Conservation (phyloP, 139 green algal species). For the Chlamydomonas sphaeroides region DNA sequence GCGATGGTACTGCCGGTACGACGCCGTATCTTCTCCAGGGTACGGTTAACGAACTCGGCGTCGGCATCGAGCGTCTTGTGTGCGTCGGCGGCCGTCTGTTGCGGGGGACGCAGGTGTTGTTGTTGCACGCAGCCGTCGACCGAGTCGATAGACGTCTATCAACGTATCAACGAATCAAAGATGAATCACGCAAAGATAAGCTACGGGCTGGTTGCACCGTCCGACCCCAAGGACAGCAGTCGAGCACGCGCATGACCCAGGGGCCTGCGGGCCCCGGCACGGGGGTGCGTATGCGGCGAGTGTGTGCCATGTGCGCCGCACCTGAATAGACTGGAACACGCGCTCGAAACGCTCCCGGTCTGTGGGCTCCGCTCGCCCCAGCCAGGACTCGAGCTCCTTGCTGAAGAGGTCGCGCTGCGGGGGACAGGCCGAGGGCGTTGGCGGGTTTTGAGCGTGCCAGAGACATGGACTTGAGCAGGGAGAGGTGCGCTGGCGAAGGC, state of each 20-base stretch:
- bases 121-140: no score
- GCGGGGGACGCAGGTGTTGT: background rate
- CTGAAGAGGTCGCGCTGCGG: background rate
- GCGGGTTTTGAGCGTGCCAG: no score
- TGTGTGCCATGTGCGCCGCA: no score
- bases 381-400: conserved; percentile 18
- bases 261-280: no score
- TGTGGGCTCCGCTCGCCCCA: background rate
- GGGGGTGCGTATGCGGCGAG: background rate
- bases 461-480: no score
- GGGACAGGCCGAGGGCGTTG: no score
- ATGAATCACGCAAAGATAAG: no score
- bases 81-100: background rate
- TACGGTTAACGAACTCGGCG: background rate
- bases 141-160: no score
- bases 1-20: no score
- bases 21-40: background rate
- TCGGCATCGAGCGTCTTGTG: background rate
- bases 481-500: no score
- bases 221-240: background rate
- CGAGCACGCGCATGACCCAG: background rate
- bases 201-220: background rate
- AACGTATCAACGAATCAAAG: no score
- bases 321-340: no score
- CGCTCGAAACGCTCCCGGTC: conserved; percentile 23